Percentiles rank a stretch among this genome's conserved stretches.
phyloP scores from a whole-genome alignment of 1,284 basidiomycete genomes.

The Grifola frondosa region DNA sequence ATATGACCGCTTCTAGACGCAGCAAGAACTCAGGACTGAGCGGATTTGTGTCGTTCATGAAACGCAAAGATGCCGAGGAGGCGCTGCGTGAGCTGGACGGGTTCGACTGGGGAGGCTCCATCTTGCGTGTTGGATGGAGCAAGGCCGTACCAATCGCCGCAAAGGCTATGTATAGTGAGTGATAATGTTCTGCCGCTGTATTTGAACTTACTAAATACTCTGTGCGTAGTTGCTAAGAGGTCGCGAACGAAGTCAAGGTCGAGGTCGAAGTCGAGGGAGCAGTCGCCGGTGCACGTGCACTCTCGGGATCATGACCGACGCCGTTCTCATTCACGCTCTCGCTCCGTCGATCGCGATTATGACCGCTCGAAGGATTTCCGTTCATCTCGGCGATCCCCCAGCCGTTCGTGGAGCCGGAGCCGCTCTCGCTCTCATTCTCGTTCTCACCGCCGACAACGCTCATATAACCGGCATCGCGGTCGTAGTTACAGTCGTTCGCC shows the following conservation, averaged over 20 bases:
- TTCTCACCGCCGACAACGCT: slow-evolving; percentile 27
- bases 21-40: slow-evolving; percentile 74
- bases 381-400: slow-evolving; percentile 36
- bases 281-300: slow-evolving; percentile 32
- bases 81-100: slow-evolving; percentile 89
- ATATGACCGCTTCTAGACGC: slow-evolving; percentile 70
- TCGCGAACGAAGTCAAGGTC: slow-evolving; percentile 29
- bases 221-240: slow-evolving; percentile 32
- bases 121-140: slow-evolving; percentile 91
- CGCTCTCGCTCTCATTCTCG: slow-evolving; percentile 44
- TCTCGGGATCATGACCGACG: slow-evolving; percentile 20
- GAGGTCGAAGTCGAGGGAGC: slow-evolving; percentile 17
- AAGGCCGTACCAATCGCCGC: slow-evolving; percentile 87
- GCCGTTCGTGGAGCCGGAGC: slow-evolving; percentile 39
- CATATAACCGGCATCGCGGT: slow-evolving; percentile 33
- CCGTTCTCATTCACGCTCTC: slow-evolving; percentile 46
- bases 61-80: slow-evolving; percentile 82
- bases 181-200: background rate
- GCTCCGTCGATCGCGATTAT: slow-evolving; percentile 48
- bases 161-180: slow-evolving; percentile 79
- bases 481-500: slow-evolving; percentile 48
- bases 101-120: slow-evolving; percentile 85
- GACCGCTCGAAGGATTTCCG: slow-evolving; percentile 41
- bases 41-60: slow-evolving; percentile 97
- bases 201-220: background rate